These are phyloP conservation scores for Nepenthes mirabilis DNA, from an alignment of 148 eudicot genomes.

Conservation along the genomic window DNA sequence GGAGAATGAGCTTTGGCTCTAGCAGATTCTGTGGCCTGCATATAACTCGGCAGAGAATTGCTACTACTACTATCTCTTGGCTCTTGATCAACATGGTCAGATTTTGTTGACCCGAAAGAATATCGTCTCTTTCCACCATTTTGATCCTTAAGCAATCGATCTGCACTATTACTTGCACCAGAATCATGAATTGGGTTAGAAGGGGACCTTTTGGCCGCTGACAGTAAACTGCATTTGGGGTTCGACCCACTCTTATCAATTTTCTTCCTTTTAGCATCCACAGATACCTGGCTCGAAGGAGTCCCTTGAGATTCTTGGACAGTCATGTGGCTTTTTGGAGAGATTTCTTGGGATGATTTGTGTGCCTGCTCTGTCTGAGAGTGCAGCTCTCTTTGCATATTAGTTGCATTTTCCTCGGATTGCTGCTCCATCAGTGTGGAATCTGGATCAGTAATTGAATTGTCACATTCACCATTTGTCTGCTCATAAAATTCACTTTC, in stretches of 20 bases:
- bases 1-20: conserved; percentile 80
- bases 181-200: conserved; percentile 33
- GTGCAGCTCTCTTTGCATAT: background rate
- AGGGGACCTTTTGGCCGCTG: conserved; percentile 46
- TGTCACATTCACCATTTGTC: background rate
- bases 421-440: conserved; percentile 6
- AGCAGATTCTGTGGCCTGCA: conserved; percentile 97
- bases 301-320: conserved; percentile 11
- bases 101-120: conserved; percentile 61
- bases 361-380: conserved; percentile 13
- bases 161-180: conserved; percentile 44
- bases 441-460: conserved; percentile 12
- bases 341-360: conserved; percentile 43
- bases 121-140: conserved; percentile 58
- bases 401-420: background rate
- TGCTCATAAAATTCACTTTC: conserved; percentile 10
- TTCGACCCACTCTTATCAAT: conserved; percentile 36
- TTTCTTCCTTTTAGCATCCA: conserved; percentile 42
- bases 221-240: conserved; percentile 35
- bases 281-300: conserved; percentile 69
- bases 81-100: conserved; percentile 65
- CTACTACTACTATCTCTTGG: conserved; percentile 61
- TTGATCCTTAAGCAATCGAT: conserved; percentile 45
- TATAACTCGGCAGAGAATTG: conserved; percentile 68
- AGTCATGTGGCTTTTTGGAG: conserved; percentile 42